A percentile compares a stretch with the other conserved stretches of the same genome.
phyloP scores from a whole-genome alignment of 495 filamentous ascomycete genomes.

The Neurospora sp. region DNA sequence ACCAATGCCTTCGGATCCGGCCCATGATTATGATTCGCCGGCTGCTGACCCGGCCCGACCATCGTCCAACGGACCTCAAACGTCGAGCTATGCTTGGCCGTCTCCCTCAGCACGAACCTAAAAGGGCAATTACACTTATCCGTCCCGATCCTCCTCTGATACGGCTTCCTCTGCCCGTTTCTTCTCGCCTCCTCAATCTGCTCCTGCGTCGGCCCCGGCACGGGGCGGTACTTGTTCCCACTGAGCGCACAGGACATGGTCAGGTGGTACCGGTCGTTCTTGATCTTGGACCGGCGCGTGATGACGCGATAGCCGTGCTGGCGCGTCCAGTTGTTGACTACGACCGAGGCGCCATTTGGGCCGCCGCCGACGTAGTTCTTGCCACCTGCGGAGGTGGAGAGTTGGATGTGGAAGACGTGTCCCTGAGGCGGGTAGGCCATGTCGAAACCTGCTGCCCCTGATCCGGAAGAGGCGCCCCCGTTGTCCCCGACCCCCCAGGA shows the following conservation, averaged over 20 bases:
- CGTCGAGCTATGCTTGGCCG: background rate
- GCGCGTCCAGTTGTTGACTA: background rate
- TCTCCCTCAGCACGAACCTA: background rate
- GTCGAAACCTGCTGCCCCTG: background rate
- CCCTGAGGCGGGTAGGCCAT: background rate
- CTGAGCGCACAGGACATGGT: background rate
- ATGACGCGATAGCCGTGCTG: background rate
- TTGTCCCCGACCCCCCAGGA: background rate
- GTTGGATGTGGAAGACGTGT: background rate
- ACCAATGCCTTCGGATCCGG: background rate
- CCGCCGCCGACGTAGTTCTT: background rate
- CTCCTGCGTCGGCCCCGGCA: background rate
- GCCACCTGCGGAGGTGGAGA: background rate
- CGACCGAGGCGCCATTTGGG: background rate
- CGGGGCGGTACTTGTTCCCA: background rate
- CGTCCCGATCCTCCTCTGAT: background rate
- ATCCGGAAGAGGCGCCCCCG: background rate
- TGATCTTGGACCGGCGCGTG: background rate
- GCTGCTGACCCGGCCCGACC: background rate
- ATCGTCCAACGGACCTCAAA: background rate
- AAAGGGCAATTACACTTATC: background rate
- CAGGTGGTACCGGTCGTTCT: background rate
- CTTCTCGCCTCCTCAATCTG: background rate
- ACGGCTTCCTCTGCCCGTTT: background rate
- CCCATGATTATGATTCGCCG: background rate